These are phyloP conservation scores for Xerocomus amazonicus DNA, from an alignment of 1,284 basidiomycete species.

Conservation along the genomic window DNA sequence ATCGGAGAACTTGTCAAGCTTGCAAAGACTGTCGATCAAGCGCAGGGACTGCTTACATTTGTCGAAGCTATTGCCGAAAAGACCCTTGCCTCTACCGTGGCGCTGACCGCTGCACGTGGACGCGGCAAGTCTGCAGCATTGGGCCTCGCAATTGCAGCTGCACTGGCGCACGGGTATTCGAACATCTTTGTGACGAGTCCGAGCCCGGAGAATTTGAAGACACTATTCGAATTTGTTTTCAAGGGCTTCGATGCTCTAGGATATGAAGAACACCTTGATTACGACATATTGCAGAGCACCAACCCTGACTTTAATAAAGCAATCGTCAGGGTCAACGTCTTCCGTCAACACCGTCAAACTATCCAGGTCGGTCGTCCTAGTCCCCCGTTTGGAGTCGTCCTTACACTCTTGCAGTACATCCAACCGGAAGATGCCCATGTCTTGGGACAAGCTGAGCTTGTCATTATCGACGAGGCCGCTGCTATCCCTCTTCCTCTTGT, in stretches of 20 bases:
- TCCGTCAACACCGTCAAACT: constrained; percentile 90
- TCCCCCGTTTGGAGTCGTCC: not conserved
- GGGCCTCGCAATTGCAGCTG: constrained; percentile 90
- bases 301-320: constrained; percentile 95
- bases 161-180: constrained; percentile 91
- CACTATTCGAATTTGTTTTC: constrained; percentile 97
- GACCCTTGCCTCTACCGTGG: constrained; percentile 91
- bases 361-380: constrained; percentile 64
- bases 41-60: constrained; percentile 88
- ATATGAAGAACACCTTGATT: constrained; percentile 97
- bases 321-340: constrained; percentile 94
- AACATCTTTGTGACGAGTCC: constrained; percentile 99
- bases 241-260: constrained; percentile 94
- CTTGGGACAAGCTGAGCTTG: constrained; percentile 94
- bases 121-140: constrained; percentile 97
- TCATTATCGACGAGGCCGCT: constrained; percentile 98
- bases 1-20: constrained; percentile 89
- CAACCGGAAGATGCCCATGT: constrained; percentile 97
- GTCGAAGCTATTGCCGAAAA: constrained; percentile 91
- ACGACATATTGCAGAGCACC: constrained; percentile 92
- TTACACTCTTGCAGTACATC: constrained; percentile 67
- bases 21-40: constrained; percentile 92
- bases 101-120: constrained; percentile 92
- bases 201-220: constrained; percentile 96
- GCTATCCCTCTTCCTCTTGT: constrained; percentile 97